Evolutionary conservation across 306 rosid species (phyloP).

Genomic region (Castanea crenata): DNA sequence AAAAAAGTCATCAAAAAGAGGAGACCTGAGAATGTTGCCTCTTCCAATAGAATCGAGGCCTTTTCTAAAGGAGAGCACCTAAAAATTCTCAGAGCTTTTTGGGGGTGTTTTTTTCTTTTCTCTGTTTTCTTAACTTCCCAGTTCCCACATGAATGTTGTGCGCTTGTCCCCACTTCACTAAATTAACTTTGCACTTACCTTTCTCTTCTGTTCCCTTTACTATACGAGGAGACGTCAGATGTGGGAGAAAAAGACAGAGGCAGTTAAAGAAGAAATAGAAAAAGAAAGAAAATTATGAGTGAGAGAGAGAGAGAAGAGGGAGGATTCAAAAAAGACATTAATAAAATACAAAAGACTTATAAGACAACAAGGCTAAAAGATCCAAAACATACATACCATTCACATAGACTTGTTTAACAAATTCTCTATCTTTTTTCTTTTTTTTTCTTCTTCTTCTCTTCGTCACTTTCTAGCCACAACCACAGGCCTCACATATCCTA

Average conservation of each 20-base stretch:
- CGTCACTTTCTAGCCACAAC: constrained; percentile 26
- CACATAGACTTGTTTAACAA: background rate
- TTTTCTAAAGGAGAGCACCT: background rate
- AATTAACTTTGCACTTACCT: constrained; percentile 18
- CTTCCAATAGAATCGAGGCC: background rate
- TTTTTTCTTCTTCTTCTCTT: constrained; percentile 12
- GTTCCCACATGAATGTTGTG: constrained; percentile 37
- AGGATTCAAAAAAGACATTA: background rate
- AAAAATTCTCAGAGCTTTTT: background rate
- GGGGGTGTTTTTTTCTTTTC: background rate
- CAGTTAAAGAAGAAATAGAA: background rate
- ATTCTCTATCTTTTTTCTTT: background rate
- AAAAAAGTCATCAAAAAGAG: no score
- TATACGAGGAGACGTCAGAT: constrained; percentile 9
- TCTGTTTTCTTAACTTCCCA: background rate
- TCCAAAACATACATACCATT: constrained; percentile 20
- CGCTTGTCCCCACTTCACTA: constrained; percentile 23
- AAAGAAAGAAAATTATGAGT: background rate
- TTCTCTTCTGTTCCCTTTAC: background rate
- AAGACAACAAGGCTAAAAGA: constrained; percentile 17
- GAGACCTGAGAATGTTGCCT: background rate
- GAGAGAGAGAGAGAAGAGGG: background rate
- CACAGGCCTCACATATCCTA: constrained; percentile 2
- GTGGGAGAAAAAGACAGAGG: constrained; percentile 17
- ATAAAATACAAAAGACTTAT: background rate